Conservation (phyloP, 176 grass and related monocot species). For the Bromus sterilis region DNA sequence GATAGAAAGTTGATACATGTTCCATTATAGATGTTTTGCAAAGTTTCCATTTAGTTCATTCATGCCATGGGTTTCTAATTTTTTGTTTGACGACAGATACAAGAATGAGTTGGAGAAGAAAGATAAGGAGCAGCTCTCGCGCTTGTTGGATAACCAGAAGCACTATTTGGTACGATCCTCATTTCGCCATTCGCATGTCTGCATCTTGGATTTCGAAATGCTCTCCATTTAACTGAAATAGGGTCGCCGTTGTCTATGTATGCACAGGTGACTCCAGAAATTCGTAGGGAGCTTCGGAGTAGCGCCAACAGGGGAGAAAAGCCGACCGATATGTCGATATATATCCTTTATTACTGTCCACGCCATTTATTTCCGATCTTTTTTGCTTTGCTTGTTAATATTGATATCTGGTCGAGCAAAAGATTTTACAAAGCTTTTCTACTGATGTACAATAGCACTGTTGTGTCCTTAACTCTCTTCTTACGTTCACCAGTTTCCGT, state of each 20-base stretch:
- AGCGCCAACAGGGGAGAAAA: slow-evolving; percentile 69
- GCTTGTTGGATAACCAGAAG: slow-evolving; percentile 78
- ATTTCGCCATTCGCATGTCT: background rate
- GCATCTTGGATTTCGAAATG: background rate
- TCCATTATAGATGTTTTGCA: background rate
- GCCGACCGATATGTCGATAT: slow-evolving; percentile 39
- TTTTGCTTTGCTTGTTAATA: background rate
- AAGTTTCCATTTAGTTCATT: background rate
- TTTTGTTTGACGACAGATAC: slow-evolving; percentile 55
- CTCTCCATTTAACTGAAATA: background rate
- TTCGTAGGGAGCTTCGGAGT: slow-evolving; percentile 61
- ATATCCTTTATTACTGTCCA: slow-evolving; percentile 55
- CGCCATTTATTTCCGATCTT: background rate
- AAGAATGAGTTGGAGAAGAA: slow-evolving; percentile 76
- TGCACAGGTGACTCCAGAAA: slow-evolving; percentile 83
- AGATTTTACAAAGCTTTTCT: background rate
- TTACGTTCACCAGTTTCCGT: slow-evolving; percentile 63
- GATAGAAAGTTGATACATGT: background rate
- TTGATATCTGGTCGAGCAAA: background rate
- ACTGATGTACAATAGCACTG: background rate
- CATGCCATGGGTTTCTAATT: too few relatives aligned
- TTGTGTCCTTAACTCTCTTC: slow-evolving; percentile 54
- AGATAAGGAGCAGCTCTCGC: slow-evolving; percentile 61
- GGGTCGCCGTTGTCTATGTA: background rate
- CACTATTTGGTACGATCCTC: slow-evolving; percentile 64